Percentiles rank a stretch among this genome's conserved stretches.
These are phyloP conservation scores for Pseudogymnoascus sp. DNA, from an alignment of 2,329 filamentous ascomycete species.

Conservation along the genomic window DNA sequence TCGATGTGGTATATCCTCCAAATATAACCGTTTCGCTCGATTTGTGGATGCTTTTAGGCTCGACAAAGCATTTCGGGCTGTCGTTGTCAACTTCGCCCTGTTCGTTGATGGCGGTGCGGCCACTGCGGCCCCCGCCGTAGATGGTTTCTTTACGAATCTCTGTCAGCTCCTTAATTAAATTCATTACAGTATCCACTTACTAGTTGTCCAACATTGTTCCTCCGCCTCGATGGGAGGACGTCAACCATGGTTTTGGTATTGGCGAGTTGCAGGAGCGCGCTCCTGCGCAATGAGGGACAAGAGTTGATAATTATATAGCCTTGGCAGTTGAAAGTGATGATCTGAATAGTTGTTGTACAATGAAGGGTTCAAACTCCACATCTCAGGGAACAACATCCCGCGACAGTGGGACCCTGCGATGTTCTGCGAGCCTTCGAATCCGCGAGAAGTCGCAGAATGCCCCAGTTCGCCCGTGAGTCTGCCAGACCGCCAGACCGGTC, in stretches of 20 bases:
- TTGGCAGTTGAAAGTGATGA: neutral
- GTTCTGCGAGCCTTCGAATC: neutral
- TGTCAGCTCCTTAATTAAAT: neutral
- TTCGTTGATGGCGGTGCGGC: neutral
- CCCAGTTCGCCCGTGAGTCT: neutral
- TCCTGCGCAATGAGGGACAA: neutral
- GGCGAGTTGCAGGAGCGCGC: neutral
- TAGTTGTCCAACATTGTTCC: neutral
- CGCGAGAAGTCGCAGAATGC: neutral
- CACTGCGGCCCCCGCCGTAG: neutral
- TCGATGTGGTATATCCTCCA: neutral
- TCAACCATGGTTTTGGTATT: neutral
- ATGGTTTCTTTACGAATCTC: neutral
- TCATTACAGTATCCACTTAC: neutral
- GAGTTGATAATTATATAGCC: neutral
- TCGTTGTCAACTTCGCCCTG: neutral
- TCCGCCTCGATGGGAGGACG: neutral
- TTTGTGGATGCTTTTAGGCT: neutral
- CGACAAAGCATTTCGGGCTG: neutral
- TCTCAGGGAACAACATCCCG: neutral
- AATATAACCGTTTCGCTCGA: neutral
- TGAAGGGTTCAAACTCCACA: neutral
- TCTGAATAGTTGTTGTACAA: neutral
- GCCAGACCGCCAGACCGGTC: neutral
- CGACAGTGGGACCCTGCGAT: neutral